Conservation (phyloP, 1,284 basidiomycete genomes). For the Pyrrhoderma noxium region DNA sequence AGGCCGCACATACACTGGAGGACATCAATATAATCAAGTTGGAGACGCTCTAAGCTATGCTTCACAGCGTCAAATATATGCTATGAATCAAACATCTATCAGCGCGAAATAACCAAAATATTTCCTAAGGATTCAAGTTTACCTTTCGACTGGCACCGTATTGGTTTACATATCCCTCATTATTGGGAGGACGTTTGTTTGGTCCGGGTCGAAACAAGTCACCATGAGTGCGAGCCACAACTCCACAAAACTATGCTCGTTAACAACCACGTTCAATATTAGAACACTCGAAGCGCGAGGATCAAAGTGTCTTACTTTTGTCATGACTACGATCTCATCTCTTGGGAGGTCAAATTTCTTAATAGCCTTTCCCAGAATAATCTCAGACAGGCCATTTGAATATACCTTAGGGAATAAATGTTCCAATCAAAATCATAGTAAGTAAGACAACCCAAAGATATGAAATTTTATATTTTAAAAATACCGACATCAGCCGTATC, state of each 20-base stretch:
- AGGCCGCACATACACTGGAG: conserved; percentile 20
- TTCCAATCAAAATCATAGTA: conserved; percentile 4
- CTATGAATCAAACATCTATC: conserved; percentile 7
- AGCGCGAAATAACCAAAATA: background rate
- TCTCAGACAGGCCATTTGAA: conserved; percentile 66
- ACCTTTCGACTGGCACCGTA: conserved; percentile 34
- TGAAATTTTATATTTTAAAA: too few relatives aligned
- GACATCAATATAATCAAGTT: conserved; percentile 34
- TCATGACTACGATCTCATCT: conserved; percentile 71
- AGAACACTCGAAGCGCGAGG: background rate
- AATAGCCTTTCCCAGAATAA: conserved; percentile 74
- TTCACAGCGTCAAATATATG: conserved; percentile 35
- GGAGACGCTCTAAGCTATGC: conserved; percentile 29
- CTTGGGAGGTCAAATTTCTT: conserved; percentile 64
- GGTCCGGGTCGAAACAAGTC: background rate
- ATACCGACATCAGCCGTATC: conserved; percentile 34
- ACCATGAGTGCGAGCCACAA: conserved; percentile 2
- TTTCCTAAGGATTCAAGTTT: background rate
- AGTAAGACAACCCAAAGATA: too few relatives aligned
- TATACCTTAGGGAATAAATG: conserved; percentile 37
- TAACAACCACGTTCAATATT: too few relatives aligned
- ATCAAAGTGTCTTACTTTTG: conserved; percentile 43
- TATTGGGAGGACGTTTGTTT: conserved; percentile 16
- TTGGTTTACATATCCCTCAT: conserved; percentile 32
- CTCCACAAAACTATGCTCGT: background rate